A percentile compares a stretch with the other conserved stretches of the same genome.
These are phyloP conservation scores for Cercophora samala DNA, from an alignment of 495 filamentous ascomycete species.

Conservation along the genomic window DNA sequence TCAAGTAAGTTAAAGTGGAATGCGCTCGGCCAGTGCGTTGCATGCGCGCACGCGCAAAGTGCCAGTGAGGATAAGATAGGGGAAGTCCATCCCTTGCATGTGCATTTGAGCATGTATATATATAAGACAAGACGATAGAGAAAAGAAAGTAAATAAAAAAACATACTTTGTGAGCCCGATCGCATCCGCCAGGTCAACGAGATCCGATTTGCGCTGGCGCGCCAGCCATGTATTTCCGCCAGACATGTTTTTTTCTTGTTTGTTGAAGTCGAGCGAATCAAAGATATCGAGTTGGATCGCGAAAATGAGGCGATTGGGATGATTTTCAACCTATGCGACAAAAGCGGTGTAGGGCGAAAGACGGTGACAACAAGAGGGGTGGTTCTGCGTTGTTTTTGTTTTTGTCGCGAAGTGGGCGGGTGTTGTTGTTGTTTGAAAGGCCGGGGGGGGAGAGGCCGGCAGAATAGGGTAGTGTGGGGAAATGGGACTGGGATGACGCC, in stretches of 20 bases:
- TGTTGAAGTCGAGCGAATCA: background rate
- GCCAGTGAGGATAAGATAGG: constrained; percentile 1
- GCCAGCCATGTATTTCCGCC: constrained; percentile 66
- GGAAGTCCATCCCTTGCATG: background rate
- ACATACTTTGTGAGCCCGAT: constrained; percentile 72
- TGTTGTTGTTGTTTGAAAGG: constrained; percentile 9
- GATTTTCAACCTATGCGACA: background rate
- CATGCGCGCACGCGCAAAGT: constrained; percentile 8
- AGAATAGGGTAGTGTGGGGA: constrained; percentile 8
- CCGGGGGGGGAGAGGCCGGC: constrained; percentile 4
- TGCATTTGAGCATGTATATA: background rate
- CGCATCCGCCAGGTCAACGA: constrained; percentile 68
- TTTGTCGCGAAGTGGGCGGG: constrained; percentile 9
- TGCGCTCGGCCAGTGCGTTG: constrained; percentile 1
- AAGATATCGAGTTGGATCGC: constrained; percentile 23
- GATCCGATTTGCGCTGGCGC: constrained; percentile 78
- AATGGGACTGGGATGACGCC: background rate
- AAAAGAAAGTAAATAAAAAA: constrained; percentile 23
- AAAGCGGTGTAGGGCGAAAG: background rate
- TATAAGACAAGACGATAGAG: background rate
- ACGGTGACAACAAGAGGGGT: background rate
- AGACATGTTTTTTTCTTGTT: constrained; percentile 32
- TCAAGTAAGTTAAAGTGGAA: background rate
- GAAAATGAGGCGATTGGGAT: constrained; percentile 32
- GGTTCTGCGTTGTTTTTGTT: constrained; percentile 25